Evolutionary conservation across 352 stramenopile species (phyloP), one percentile per base, ranked within the genome.

Genomic region (Thraustochytrium striatum): DNA sequence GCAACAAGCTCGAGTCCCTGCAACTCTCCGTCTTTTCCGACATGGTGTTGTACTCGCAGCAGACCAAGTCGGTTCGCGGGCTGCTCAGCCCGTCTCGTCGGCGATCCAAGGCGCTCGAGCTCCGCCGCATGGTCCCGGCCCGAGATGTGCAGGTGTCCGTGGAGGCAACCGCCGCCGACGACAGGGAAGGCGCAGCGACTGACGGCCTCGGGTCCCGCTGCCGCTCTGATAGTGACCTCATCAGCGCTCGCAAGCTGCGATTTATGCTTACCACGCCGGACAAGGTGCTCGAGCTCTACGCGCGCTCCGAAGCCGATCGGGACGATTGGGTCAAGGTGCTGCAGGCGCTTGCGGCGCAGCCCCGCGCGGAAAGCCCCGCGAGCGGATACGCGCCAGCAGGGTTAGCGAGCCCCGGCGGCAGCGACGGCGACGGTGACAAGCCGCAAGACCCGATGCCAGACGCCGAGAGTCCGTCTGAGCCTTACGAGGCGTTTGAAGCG

Each of bases 21-120:
- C 35, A 75, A 11, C 61, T 75, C 61, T 30, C 61, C 13, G 41
- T 75, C 32, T 38, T 75, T 32, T 61, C n/a, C 25, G 65, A 75
- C 30, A 30, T 70, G 5, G 19, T 75, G 16, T 62, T 75, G 32
- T 75, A 75, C 50, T 30, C 65, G 2, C 41, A 75, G n/a, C n/a
- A n/a, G n/a, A n/a, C n/a, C n/a, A n/a, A n/a, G n/a, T n/a, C n/a
- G n/a, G n/a, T n/a, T n/a, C n/a, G n/a, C n/a, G n/a, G n/a, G n/a
- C n/a, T n/a, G n/a, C n/a, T n/a, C n/a, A n/a, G n/a, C n/a, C n/a
- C n/a, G n/a, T n/a, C n/a, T n/a, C n/a, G n/a, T n/a, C n/a, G n/a
- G n/a, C n/a, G n/a, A n/a, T n/a, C n/a, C n/a, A n/a, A n/a, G n/a
- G n/a, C n/a, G n/a, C n/a, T n/a, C n/a, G n/a, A n/a, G n/a, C n/a